A percentile compares a stretch with the other conserved stretches of the same genome.
Evolutionary conservation across 495 filamentous ascomycete species (phyloP).

Genomic region (Podospora bellae-mahoneyi): DNA sequence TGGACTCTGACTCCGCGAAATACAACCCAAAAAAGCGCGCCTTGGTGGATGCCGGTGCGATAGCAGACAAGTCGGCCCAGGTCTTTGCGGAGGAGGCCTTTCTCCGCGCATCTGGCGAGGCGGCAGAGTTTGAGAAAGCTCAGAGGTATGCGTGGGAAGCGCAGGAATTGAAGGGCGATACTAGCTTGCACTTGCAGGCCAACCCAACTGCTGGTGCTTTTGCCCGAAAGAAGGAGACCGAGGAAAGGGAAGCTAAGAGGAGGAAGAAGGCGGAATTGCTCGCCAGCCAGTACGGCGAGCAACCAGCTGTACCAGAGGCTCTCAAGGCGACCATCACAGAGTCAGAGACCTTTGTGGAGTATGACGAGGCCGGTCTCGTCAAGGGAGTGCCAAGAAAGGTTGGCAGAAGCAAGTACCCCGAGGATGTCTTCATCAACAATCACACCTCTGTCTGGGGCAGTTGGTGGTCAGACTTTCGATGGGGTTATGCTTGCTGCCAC

Average conservation of each 20-base stretch:
- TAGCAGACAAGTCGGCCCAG: slow-evolving; percentile 75
- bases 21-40: slow-evolving; percentile 96
- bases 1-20: slow-evolving; percentile 93
- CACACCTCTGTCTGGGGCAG: slow-evolving; percentile 93
- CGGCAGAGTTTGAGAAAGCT: slow-evolving; percentile 88
- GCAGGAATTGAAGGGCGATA: slow-evolving; percentile 73
- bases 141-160: slow-evolving; percentile 92
- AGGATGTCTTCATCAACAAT: slow-evolving; percentile 86
- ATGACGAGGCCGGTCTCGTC: slow-evolving; percentile 82
- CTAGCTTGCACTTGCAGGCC: slow-evolving; percentile 82
- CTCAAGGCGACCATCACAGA: slow-evolving; percentile 69
- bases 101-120: slow-evolving; percentile 85
- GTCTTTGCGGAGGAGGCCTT: slow-evolving; percentile 94
- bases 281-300: slow-evolving; percentile 80
- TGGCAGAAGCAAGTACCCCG: slow-evolving; percentile 82
- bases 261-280: slow-evolving; percentile 66
- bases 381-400: slow-evolving; percentile 77
- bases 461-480: slow-evolving; percentile 93
- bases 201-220: slow-evolving; percentile 93
- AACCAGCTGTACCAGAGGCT: slow-evolving; percentile 59
- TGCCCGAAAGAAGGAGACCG: slow-evolving; percentile 69
- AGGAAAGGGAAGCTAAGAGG: slow-evolving; percentile 66
- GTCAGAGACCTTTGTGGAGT: slow-evolving; percentile 89
- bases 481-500: slow-evolving; percentile 97
- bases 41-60: slow-evolving; percentile 87